Conservation (phyloP, 2,329 filamentous ascomycete species). For the Chaetomiaceae sp. region DNA sequence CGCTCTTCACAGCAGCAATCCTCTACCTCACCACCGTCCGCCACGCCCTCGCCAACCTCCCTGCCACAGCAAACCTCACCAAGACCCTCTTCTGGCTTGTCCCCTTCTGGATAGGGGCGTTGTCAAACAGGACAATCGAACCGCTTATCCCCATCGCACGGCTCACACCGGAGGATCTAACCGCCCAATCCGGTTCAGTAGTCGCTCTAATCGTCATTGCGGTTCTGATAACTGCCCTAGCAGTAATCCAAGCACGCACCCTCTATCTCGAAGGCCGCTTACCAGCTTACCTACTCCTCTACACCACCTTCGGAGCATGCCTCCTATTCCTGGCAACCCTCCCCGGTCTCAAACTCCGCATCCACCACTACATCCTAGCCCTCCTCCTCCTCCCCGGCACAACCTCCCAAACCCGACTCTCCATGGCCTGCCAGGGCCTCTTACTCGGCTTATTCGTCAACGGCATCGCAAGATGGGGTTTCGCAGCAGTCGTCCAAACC, state of each 20-base stretch:
- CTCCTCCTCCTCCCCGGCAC: conserved; percentile 69
- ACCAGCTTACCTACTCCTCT: conserved; percentile 59
- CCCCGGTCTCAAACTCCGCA: conserved; percentile 62
- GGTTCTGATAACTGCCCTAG: conserved; percentile 57
- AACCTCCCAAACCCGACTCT: conserved; percentile 63
- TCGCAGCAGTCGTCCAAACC: conserved; percentile 67
- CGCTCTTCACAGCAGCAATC: conserved; percentile 62
- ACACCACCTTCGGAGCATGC: conserved; percentile 48
- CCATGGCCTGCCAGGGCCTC: conserved; percentile 66
- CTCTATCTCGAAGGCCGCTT: conserved; percentile 65
- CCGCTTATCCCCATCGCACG: conserved; percentile 64
- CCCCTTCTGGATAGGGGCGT: conserved; percentile 64
- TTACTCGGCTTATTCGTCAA: conserved; percentile 73
- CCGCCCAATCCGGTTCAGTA: conserved; percentile 64
- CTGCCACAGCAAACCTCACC: conserved; percentile 54
- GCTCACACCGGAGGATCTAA: conserved; percentile 65
- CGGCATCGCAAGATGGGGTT: conserved; percentile 73
- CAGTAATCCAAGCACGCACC: conserved; percentile 62
- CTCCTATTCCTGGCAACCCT: conserved; percentile 48
- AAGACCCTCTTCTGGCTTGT: conserved; percentile 69
- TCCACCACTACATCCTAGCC: conserved; percentile 73
- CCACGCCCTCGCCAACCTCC: conserved; percentile 51
- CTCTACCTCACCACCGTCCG: conserved; percentile 61
- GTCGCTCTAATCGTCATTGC: conserved; percentile 62
- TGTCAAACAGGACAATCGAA: conserved; percentile 74